These are phyloP conservation scores for Erodium maritimum DNA, from an alignment of 345 rosid genomes.

Conservation along the genomic window DNA sequence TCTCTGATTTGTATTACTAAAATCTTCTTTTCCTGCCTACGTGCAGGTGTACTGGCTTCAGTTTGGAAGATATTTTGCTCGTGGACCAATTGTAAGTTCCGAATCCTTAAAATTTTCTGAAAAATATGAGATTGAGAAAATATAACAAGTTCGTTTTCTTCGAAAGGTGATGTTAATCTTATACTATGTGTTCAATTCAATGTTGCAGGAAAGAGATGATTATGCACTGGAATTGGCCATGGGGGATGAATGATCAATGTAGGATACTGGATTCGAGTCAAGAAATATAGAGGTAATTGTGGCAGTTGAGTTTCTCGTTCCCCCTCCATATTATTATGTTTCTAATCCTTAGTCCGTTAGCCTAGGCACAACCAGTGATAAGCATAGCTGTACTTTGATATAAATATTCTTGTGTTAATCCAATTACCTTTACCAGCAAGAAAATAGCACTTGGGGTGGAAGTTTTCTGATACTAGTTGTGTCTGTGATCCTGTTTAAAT, in stretches of 20 bases:
- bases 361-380: too few relatives aligned
- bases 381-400: neutral
- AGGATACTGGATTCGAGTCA: slow-evolving; percentile 4
- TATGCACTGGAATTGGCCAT: slow-evolving; percentile 86
- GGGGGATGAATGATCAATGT: slow-evolving; percentile 55
- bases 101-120: slow-evolving; percentile 2
- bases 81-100: slow-evolving; percentile 84
- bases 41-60: slow-evolving; percentile 93
- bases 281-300: slow-evolving; percentile 8
- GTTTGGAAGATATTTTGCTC: slow-evolving; percentile 96
- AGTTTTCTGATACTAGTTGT: neutral
- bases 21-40: slow-evolving; percentile 2
- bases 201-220: slow-evolving; percentile 79
- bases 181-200: slow-evolving; percentile 7
- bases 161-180: neutral
- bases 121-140: neutral
- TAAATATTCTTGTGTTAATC: too few relatives aligned
- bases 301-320: slow-evolving; percentile 1
- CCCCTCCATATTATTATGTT: neutral
- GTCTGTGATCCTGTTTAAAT: neutral
- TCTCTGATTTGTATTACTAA: neutral
- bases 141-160: neutral
- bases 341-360: neutral
- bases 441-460: neutral
- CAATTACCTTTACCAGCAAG: neutral